Base-by-base conservation (phyloP, 306 rosid species). In the Glycyrrhiza uralensis region DNA sequence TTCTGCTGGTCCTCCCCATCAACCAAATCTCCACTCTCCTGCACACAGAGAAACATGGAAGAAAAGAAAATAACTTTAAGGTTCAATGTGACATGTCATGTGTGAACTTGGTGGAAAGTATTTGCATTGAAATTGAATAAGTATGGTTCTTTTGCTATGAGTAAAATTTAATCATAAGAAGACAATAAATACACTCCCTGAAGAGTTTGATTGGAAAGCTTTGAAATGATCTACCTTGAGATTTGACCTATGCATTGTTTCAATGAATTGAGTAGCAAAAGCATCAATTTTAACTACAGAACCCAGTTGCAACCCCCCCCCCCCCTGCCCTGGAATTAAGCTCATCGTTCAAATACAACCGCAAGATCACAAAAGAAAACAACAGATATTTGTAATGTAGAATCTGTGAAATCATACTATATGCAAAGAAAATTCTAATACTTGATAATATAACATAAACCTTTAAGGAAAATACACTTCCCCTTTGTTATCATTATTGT, bases 1-100 rank as follows among this genome's bases (percentile, higher is more conserved):
- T 83, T 88, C 88, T 88, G 92, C 79, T 89, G 93, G 83, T 87
- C 96, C 32, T 92, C 93, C 78, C 81, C 67, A 69, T 85, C 85
- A 75, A 89, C 74, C 35, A 81, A 82, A 38, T 95, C 90, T 59
- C 77, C 87, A 63, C 86, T 87, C 72, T 85, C 99, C 99, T 95
- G 85, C 39, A 71, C 18, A 70, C 19, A 69, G 13, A 79, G 17
- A 63, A 80, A 78, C 28, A 57, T 66, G 9, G 41, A 61, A 59
- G 60, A 29, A 17, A 32, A 12, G 4, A 20, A 5, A 74, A 54
- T 10, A 19, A 51, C 11, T 51, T 46, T 70, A 8, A 49, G 68
- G 42, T 63, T 69, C 58, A 76, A 52, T 35, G 15, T 42, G 36
- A 29, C 23, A 44, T 54, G 46, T 2, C 38, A 38, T 55, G 47